Conservation (phyloP, 495 filamentous ascomycete species). For the Parathielavia appendiculata region DNA sequence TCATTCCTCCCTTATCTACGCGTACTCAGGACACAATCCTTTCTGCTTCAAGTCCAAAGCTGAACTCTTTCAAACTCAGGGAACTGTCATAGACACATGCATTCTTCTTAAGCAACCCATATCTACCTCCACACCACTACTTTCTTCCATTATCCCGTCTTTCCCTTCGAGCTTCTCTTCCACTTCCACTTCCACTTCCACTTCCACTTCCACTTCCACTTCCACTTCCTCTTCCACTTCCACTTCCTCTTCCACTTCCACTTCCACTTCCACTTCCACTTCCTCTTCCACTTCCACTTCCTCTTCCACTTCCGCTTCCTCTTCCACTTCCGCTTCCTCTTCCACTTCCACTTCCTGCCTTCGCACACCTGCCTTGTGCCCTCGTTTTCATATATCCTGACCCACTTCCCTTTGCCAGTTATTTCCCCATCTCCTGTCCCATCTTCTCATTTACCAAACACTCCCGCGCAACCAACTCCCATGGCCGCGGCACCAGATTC, state of each 20-base stretch:
- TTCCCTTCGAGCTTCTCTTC: background rate
- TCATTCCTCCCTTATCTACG: background rate
- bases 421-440: background rate
- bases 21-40: background rate
- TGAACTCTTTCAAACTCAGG: background rate
- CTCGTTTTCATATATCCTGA: no score
- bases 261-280: background rate
- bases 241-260: background rate
- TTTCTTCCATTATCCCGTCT: no score
- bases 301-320: no score
- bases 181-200: background rate
- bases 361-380: no score
- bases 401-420: no score
- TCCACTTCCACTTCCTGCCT: no score
- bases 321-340: no score
- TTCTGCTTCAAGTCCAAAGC: background rate
- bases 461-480: background rate
- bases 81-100: background rate
- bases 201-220: no score
- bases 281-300: no score
- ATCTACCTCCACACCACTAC: background rate
- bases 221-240: background rate
- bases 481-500: background rate
- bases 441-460: background rate
- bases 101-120: background rate